phyloP scores from a whole-genome alignment of 1,139 yeast species.

The Protomyces pachydermus region DNA sequence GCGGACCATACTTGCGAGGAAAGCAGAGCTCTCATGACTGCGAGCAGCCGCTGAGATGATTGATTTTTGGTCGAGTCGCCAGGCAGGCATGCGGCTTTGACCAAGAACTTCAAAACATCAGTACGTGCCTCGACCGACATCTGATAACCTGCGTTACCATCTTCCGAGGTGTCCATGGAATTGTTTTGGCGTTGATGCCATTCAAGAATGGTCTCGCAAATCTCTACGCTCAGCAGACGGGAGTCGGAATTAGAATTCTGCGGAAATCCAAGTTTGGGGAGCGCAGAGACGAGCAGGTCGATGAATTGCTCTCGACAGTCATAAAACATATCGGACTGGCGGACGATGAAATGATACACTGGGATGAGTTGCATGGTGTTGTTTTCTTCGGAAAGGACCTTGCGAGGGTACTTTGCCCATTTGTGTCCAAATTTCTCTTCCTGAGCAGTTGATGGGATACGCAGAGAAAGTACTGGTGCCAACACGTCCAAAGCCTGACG shows the following conservation, averaged over 20 bases:
- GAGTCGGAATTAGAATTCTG: slow-evolving; percentile 70
- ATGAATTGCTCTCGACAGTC: slow-evolving; percentile 84
- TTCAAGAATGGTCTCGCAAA: slow-evolving; percentile 73
- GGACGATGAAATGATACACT: slow-evolving; percentile 83
- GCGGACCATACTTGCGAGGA: slow-evolving; percentile 79
- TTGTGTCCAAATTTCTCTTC: slow-evolving; percentile 17
- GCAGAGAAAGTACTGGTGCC: slow-evolving; percentile 79
- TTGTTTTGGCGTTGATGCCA: slow-evolving; percentile 56
- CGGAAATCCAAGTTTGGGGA: slow-evolving; percentile 83
- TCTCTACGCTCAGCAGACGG: slow-evolving; percentile 78
- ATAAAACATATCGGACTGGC: slow-evolving; percentile 77
- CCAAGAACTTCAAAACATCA: slow-evolving; percentile 79
- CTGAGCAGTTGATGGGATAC: slow-evolving; percentile 48
- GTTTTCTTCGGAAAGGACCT: slow-evolving; percentile 84
- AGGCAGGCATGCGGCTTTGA: slow-evolving; percentile 80
- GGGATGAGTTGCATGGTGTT: slow-evolving; percentile 77
- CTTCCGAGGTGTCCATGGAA: slow-evolving; percentile 7
- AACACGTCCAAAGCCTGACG: slow-evolving; percentile 81
- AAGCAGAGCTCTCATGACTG: slow-evolving; percentile 65
- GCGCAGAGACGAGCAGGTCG: slow-evolving; percentile 84
- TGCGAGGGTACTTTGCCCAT: slow-evolving; percentile 95
- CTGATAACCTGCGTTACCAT: neutral
- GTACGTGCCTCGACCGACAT: slow-evolving; percentile 62
- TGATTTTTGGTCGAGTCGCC: slow-evolving; percentile 83
- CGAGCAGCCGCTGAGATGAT: slow-evolving; percentile 73